Base-by-base conservation (phyloP, 805 yeast species). In the Kurtzmaniella cleridarum region DNA sequence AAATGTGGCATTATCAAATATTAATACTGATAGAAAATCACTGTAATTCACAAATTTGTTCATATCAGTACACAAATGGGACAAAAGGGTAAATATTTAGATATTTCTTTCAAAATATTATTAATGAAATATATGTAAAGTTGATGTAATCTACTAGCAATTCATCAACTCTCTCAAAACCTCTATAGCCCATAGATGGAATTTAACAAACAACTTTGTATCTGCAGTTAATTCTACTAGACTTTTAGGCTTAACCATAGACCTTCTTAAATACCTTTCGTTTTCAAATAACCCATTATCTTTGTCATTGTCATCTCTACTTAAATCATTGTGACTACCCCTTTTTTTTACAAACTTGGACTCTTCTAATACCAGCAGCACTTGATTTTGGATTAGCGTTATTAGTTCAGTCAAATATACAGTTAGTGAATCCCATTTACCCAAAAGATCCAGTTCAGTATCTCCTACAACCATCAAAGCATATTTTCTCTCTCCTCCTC, bases 401-500 rank as follows among this genome's bases (percentile, higher is more conserved):
- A 59, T 54, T 12, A 56, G 45, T 33, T 53, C 58, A n/a, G 43
- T 46, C 23, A 57, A 41, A 42, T 57, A 76, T 8, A 62, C 53
- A 12, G 62, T 55, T 1, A 80, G 66, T 33, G 71, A 54, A 29
- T 75, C 71, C 80, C 85, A 82, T 44, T 75, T 69, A 24, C 64
- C 57, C n/a, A 80, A 56, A 12, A 83, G 54, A 12, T 60, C 69
- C n/a, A 61, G 50, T 42, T 76, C 85, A 15, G 69, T 61, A 48
- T 79, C 84, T 9, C 75, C 62, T 1, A 79, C 70, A 11, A 81
- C 76, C 41, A 81, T 68, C 14, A 81, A 54, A 1, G 82, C 68
- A 48, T 81, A 84, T 38, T 84, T 72, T 41, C 91, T 62, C 53
- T 84, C 89, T 1, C 83, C 76, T 2, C 91, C 91, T 40, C 91